Conservation (phyloP, 1,284 basidiomycete genomes). For the Puccinia hordei region DNA sequence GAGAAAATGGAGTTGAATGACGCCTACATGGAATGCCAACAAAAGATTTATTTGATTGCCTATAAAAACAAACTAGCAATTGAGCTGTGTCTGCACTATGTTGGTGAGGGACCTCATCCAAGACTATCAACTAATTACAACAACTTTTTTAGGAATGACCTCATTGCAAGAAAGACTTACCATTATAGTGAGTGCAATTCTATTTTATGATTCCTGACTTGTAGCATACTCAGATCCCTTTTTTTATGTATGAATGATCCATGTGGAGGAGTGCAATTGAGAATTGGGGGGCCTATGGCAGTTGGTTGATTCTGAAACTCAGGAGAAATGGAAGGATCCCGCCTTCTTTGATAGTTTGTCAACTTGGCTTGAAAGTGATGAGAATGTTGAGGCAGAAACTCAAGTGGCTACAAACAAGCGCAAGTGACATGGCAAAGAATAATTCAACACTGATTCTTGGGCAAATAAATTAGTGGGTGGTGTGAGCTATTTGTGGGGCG, state of each 20-base stretch:
- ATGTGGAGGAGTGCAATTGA: background rate
- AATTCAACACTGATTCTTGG: background rate
- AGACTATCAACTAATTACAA: background rate
- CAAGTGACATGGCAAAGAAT: too few relatives aligned
- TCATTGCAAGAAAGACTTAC: background rate
- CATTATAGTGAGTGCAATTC: background rate
- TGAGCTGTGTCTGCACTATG: too few relatives aligned
- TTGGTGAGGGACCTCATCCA: too few relatives aligned
- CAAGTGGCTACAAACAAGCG: background rate
- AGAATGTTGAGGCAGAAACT: too few relatives aligned
- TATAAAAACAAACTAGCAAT: too few relatives aligned
- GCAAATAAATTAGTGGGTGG: background rate
- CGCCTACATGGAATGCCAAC: too few relatives aligned
- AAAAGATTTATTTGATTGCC: too few relatives aligned
- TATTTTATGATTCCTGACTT: background rate
- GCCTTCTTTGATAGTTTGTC: background rate
- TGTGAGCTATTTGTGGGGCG: background rate
- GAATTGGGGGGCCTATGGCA: background rate
- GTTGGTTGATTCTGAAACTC: background rate
- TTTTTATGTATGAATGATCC: background rate
- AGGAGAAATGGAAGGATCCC: background rate
- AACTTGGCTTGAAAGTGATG: background rate
- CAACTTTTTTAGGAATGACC: background rate
- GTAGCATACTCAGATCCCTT: background rate
- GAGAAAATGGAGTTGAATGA: too few relatives aligned